These are phyloP conservation scores for Fusarium verticillioides DNA, from an alignment of 2,329 filamentous ascomycete species.

Conservation along the genomic window DNA sequence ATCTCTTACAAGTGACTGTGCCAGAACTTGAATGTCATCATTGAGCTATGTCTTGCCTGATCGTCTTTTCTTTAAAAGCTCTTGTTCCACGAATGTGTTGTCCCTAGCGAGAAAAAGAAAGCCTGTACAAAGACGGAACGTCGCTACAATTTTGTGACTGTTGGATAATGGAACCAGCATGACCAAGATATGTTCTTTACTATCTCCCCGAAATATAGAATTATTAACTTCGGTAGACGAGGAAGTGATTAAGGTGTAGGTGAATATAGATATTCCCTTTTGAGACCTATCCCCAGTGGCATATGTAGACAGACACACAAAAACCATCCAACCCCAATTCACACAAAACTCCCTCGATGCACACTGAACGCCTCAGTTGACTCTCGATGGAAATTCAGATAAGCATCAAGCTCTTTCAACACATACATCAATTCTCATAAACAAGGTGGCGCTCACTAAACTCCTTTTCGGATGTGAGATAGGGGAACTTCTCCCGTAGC, in stretches of 20 bases:
- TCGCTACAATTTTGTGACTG: background rate
- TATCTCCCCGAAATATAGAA: background rate
- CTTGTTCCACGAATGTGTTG: background rate
- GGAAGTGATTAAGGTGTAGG: background rate
- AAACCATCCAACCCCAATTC: background rate
- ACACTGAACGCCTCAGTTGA: background rate
- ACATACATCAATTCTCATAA: background rate
- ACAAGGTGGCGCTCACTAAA: background rate
- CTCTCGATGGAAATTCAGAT: background rate
- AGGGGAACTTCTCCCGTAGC: conserved; percentile 24
- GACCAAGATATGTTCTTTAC: background rate
- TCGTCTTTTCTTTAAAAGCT: background rate
- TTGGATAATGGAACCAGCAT: background rate
- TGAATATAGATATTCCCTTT: background rate
- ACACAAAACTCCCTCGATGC: background rate
- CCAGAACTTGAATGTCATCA: background rate
- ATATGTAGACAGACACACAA: background rate
- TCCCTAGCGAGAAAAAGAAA: background rate
- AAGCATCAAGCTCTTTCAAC: background rate
- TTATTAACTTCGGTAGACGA: background rate
- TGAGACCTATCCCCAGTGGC: background rate
- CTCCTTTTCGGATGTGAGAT: conserved; percentile 5
- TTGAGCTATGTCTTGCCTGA: background rate
- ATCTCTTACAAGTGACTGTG: background rate
- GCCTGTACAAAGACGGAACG: background rate